Base-by-base conservation (phyloP, 2,329 filamentous ascomycete genomes). In the Aotearoamyces nothofagi region DNA sequence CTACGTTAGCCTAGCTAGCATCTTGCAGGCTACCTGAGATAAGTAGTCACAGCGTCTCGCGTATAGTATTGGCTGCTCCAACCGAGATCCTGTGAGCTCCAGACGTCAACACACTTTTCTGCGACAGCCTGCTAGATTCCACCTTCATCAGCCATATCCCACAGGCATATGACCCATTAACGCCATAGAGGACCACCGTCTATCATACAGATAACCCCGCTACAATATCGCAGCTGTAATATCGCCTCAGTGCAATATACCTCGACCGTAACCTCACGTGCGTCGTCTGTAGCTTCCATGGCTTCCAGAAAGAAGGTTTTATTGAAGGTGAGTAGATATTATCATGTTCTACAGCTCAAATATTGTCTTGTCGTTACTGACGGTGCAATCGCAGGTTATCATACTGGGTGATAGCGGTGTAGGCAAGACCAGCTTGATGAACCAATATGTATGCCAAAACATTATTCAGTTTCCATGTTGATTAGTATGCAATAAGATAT, bases 361-460 rank as follows among this genome's bases (percentile, higher is more conserved):
- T 28, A 16, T 4, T 22, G 29, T 9, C 24, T 26, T 11, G 19
- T 17, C 10, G n/a, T n/a, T n/a, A n/a, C n/a, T n/a, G n/a, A 14
- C 22, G 15, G 5, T 23, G 14, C 31, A 24, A 30, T 38, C 25
- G n/a, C n/a, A 96, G 87, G 86, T 98, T 51, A 98, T 98, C 51
- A 96, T 98, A 60, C 77, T 98, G 45, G 90, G 90, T 47, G 90
- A 98, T 58, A 96, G 87, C 58, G 90, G 90, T 61, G 90, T 98
- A 38, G 90, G 90, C 55, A 98, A 98, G 70, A 98, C 90, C 37
- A 94, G 84, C 59, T 75, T 98, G 71, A 98, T 98, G 90, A 98
- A 98, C 63, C 90, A 98, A 96, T 98, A 96, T 81, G 90, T 96
- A 74, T 56, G 80, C 46, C 33, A 26, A 33, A 38, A 20, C n/a